A percentile compares a stretch with the other conserved stretches of the same genome.
Conservation (phyloP, 1,284 basidiomycete species). For the Cystobasidiaceae sp. region DNA sequence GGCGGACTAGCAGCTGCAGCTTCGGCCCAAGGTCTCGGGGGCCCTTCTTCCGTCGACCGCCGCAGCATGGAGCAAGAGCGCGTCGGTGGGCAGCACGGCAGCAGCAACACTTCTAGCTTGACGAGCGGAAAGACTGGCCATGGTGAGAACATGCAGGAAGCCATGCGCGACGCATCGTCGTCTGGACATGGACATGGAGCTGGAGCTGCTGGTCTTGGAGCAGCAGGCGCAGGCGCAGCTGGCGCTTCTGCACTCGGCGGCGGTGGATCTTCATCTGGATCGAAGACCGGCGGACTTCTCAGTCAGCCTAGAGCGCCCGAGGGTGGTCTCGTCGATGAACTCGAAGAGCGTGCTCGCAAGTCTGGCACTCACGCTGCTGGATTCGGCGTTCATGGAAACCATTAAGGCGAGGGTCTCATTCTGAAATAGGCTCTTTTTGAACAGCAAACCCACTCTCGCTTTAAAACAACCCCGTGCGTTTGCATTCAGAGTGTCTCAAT, state of each 20-base stretch:
- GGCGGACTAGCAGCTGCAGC: slow-evolving; percentile 13
- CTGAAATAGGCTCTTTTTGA: no score
- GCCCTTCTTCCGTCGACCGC: background rate
- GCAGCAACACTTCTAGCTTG: background rate
- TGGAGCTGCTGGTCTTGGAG: no score
- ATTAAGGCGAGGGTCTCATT: background rate
- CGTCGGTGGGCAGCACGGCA: background rate
- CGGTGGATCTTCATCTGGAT: background rate
- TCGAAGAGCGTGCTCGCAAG: slow-evolving; percentile 19
- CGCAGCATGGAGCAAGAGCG: background rate
- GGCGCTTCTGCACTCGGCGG: background rate
- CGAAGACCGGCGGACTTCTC: no score
- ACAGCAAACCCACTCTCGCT: no score
- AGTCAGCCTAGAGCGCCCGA: background rate
- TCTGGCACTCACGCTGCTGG: slow-evolving; percentile 29
- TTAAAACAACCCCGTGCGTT: no score
- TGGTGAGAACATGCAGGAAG: no score
- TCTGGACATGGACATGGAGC: no score
- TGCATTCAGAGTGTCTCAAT: no score
- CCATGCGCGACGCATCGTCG: no score
- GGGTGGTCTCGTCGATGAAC: background rate
- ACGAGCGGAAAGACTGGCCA: background rate
- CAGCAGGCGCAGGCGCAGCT: no score
- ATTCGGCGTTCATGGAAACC: slow-evolving; percentile 16
- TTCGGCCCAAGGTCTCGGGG: slow-evolving; percentile 6